These are phyloP conservation scores for Exophiala bonariae DNA, from an alignment of 2,329 filamentous ascomycete genomes.

Conservation along the genomic window DNA sequence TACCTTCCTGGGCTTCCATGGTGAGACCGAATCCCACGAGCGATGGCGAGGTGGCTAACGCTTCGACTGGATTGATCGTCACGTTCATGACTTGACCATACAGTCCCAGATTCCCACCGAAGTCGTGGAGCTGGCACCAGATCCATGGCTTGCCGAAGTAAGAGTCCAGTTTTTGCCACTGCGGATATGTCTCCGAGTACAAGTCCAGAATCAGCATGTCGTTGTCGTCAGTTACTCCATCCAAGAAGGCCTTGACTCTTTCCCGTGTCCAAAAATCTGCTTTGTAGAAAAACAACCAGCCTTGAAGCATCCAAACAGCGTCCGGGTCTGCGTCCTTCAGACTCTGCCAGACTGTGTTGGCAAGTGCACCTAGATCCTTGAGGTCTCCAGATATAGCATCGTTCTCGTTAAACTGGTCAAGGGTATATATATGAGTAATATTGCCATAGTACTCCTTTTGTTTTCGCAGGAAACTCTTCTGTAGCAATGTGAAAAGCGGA, in stretches of 20 bases:
- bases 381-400: conserved; percentile 47
- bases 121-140: conserved; percentile 55
- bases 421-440: conserved; percentile 50
- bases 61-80: conserved; percentile 48
- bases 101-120: conserved; percentile 51
- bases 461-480: conserved; percentile 48
- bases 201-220: conserved; percentile 56
- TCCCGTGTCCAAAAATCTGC: conserved; percentile 46
- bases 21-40: conserved; percentile 52
- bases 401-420: conserved; percentile 58
- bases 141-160: conserved; percentile 57
- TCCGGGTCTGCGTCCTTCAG: conserved; percentile 50
- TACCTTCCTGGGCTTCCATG: conserved; percentile 54
- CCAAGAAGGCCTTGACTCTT: conserved; percentile 51
- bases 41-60: conserved; percentile 41
- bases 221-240: conserved; percentile 42
- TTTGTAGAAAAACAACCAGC: conserved; percentile 51
- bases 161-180: conserved; percentile 52
- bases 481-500: conserved; percentile 43
- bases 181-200: conserved; percentile 50
- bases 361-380: conserved; percentile 45
- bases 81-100: conserved; percentile 54
- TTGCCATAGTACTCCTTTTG: conserved; percentile 50
- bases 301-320: conserved; percentile 55
- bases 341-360: conserved; percentile 45